Evolutionary conservation across 305 asterid genomes (phyloP).

Genomic region (Salvia sclarea): DNA sequence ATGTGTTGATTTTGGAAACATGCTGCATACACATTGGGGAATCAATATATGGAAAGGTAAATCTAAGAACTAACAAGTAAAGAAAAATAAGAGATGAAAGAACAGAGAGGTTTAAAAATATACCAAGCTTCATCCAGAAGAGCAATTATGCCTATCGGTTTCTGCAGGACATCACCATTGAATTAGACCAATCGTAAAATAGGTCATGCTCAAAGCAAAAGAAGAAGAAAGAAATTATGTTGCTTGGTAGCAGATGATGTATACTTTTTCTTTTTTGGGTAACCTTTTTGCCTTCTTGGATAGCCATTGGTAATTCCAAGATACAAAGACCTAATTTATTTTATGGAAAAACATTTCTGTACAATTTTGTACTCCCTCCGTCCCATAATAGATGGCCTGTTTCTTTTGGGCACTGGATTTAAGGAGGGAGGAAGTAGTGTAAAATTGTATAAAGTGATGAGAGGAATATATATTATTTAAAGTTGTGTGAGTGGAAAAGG

Average conservation of each 20-base stretch:
- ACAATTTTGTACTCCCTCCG: not conserved
- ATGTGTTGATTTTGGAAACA: conserved; percentile 98
- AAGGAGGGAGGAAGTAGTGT: no score
- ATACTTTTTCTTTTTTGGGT: not conserved
- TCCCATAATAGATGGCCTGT: no score
- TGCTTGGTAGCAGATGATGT: not conserved
- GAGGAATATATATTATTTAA: no score
- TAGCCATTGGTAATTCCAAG: conserved; percentile 3
- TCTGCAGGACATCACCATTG: conserved; percentile 58
- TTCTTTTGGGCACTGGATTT: no score
- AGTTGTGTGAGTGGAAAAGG: no score
- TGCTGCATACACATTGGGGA: conserved; percentile 55
- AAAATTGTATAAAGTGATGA: no score
- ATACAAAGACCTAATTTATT: not conserved
- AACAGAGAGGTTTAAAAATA: conserved; percentile 32
- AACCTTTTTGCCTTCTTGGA: not conserved
- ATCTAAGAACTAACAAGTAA: conserved; percentile 28
- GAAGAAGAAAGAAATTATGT: not conserved
- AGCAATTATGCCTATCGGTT: conserved; percentile 91
- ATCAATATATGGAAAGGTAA: conserved; percentile 33
- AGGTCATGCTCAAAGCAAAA: conserved; percentile 11
- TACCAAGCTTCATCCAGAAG: conserved; percentile 99
- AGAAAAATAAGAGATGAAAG: conserved; percentile 32
- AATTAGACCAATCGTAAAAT: conserved; percentile 32
- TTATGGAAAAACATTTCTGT: not conserved